Base-by-base conservation (phyloP, 352 stramenopile species). In the Phytophthora sp. region DNA sequence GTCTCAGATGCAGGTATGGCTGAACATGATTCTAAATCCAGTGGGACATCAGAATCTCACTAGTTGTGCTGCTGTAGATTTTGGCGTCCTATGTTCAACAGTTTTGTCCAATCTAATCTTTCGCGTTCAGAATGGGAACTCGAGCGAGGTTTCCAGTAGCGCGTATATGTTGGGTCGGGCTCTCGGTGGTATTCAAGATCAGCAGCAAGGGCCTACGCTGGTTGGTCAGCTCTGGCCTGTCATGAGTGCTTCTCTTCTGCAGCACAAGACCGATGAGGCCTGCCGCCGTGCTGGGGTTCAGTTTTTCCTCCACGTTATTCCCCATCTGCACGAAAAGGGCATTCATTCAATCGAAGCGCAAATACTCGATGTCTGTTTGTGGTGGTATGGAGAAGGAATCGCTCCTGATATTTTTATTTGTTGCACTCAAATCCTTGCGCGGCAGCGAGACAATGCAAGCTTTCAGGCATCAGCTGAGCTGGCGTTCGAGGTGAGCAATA, bases 221-320 rank as follows among this genome's bases (percentile, higher is more conserved):
- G 46, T 79, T 4, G 69, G 77, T 12, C 80, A 89, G 56, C 41
- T 92, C 3, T 92, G 84, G 84, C 24, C 74, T 23, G 57, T 87
- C 9, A 58, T 88, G 9, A 67, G 53, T 41, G 51, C 63, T 31
- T 70, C 80, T 5, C 73, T 86, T 21, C 33, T 52, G 11, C 63
- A 58, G 12, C 66, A 89, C 47, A 67, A 71, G 0, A 31, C 36
- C 18, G 63, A 79, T 11, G 23, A 66, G 7, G 45, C 18, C 0
- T 90, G 78, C 38, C 66, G 80, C 23, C 53, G 63, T 23, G 69
- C 63, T 38, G 71, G 69, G 0, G 52, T 88, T 47, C 78, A 79
- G 31, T 88, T 85, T 52, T 92, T 92, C 36, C 63, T 82, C 21
- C 77, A 73, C 21, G 68, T 79, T 6, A 64, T 84, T 27, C 52